phyloP scores from a whole-genome alignment of 2,329 filamentous ascomycete genomes.

The Tolypocladium guangdongense region DNA sequence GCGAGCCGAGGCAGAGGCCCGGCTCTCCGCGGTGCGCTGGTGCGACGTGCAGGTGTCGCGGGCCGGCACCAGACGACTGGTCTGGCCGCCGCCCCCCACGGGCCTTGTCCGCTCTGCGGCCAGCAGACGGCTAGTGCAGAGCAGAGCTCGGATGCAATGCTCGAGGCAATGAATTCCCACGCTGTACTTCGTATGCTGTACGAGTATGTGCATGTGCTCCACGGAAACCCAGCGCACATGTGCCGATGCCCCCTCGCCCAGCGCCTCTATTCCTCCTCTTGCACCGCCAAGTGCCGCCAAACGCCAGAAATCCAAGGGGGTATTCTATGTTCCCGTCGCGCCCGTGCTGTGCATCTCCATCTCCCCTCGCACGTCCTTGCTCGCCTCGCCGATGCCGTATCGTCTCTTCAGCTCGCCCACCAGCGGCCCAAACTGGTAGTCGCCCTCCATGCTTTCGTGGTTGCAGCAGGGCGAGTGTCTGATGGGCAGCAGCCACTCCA shows the following conservation, averaged over 20 bases:
- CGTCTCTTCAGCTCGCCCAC: slow-evolving; percentile 44
- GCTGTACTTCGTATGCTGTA: neutral
- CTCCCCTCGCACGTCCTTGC: neutral
- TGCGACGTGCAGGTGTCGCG: too few relatives aligned
- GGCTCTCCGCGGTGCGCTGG: too few relatives aligned
- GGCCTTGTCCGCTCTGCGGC: too few relatives aligned
- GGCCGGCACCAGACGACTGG: too few relatives aligned
- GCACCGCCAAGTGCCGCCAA: neutral
- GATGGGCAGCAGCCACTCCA: slow-evolving; percentile 77
- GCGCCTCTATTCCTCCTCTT: neutral
- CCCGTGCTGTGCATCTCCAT: neutral
- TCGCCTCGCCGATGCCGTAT: slow-evolving; percentile 11
- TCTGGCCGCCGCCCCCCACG: too few relatives aligned
- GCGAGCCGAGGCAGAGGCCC: too few relatives aligned
- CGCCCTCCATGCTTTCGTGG: slow-evolving; percentile 53
- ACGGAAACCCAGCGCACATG: neutral
- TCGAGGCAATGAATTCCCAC: neutral
- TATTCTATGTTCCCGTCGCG: neutral
- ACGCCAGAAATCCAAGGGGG: neutral
- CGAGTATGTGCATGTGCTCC: too few relatives aligned
- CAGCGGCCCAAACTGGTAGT: slow-evolving; percentile 56
- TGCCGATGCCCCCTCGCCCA: neutral
- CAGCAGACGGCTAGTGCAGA: too few relatives aligned
- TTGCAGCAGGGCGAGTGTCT: slow-evolving; percentile 62
- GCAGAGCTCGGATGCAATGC: too few relatives aligned